Evolutionary conservation across 2,329 filamentous ascomycete species (phyloP), one percentile per base, ranked within the genome.

Genomic region (Aspergillus puulaauensis): DNA sequence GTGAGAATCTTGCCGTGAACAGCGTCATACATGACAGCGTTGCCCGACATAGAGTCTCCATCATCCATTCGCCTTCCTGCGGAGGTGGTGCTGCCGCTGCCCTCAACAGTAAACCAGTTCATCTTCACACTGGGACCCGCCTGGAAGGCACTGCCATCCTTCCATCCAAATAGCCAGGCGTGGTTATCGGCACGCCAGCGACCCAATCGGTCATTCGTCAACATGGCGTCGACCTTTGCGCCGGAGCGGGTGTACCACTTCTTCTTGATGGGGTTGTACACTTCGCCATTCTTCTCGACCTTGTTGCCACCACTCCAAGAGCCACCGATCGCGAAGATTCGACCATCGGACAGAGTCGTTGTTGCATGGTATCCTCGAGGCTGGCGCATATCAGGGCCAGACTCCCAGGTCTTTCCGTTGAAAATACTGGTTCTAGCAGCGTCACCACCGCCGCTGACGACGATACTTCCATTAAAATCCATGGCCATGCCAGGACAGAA

Each of bases 321-420:
- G 4, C 85, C 84, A 17, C 85, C 84, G 39, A 86, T 85, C 12
- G 76, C 79, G 68, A 86, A 87, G 23, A 86, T 77, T 0, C 77
- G 73, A 4, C 84, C 84, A 57, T 84, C 77, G 0, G 82, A 82
- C 1, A 79, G 64, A 0, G 79, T 83, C 0, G 78, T 72, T 0
- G 79, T 78, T 0, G 82, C 70, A 51, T 86, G 83, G 58, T 86
- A 84, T 7, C 82, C 81, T 23, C 83, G 79, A 7, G 71, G 62
- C 19, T 81, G 72, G 14, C 72, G 68, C 80, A 85, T 80, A 50
- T 76, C 62, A 0, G 75, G 68, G 1, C 68, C 77, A 4, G 67
- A 62, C 4, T 64, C 68, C 76, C 80, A 85, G 2, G 52, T 58
- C 0, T 57, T 61, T 0, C 75, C 73, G 61, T 80, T 66, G 67